Evolutionary conservation across 2,329 filamentous ascomycete genomes (phyloP), one percentile per base, ranked within the genome.

Genomic region (Fusarium albidum): DNA sequence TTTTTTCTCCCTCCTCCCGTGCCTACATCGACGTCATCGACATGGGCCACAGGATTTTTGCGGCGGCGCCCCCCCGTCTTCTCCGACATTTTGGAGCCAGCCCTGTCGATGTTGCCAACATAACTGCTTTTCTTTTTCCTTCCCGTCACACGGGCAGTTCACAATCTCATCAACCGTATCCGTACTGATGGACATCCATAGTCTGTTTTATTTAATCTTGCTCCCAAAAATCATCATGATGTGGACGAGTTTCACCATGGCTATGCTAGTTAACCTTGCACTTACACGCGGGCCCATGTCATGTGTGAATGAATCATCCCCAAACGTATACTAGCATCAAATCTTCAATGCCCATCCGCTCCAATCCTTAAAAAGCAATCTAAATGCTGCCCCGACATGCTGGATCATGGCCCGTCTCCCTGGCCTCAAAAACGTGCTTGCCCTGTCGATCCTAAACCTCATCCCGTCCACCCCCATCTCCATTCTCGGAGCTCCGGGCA

Each of bases 381-480:
- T 17, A 6, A 21, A 10, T 26, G n/a, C 29, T 29, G 27, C 46
- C 39, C 26, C n/a, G 14, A 31, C 21, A 17, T 28, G 32, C 44
- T 27, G 21, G 32, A 29, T 43, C 47, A 44, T 44, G 32, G 13
- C 15, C 28, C n/a, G 14, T 33, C 43, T 25, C 41, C 57, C 56
- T 39, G 26, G 53, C 41, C 35, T 46, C 37, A 41, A 14, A n/a
- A n/a, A n/a, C 26, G 43, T 14, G 33, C 27, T 21, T 61, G 58
- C 58, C 57, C 58, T 61, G 58, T 61, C 57, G 58, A 61, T 55
- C 54, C 31, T 31, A 15, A 49, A 41, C 29, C 45, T 41, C 29
- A 40, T 49, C 37, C 37, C 35, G 35, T 51, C 42, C 52, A 47
- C 53, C 57, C 40, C 57, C 40, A 55, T 50, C 52, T 55, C 49